Evolutionary conservation across 2,329 filamentous ascomycete species (phyloP), one percentile per base, ranked within the genome.

Genomic region (Pyrenophora seminiperda): DNA sequence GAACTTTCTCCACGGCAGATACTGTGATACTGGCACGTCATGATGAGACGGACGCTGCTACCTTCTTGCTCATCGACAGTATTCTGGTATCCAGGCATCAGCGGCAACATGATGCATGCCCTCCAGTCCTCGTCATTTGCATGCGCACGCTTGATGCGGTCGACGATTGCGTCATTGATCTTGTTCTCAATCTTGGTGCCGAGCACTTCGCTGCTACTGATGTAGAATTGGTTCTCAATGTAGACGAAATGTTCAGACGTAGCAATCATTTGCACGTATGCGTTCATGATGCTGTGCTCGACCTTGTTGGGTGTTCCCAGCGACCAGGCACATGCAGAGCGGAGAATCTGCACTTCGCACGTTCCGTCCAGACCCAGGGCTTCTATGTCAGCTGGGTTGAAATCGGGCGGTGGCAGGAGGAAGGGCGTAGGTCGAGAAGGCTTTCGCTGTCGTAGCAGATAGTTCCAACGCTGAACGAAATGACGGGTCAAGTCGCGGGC

Each of bases 1-100:
- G 92, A 97, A 15, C 86, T 83, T 50, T 95, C 90, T 13, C 94
- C 94, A 59, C 94, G 88, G 68, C 91, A 97, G 60, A 99, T 97
- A 72, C 92, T 97, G 59, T 90, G 87, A 73, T 91, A 97, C 73
- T 99, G 94, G 69, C 92, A 97, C 73, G 96, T 91, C 83, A 99
- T 91, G 71, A 97, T 99, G 55, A 97, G 77, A 47, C 94, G 87
- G 33, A 99, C 89, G 74, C 92, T 97, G 29, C 90, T 96, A 32
- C 94, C 94, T 61, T 97, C 93, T 63, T 94, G 90, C 58, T 91
- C 87, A 61, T 96, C 91, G 15, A 99, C 93, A 0, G 91, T 95
- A 66, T 96, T 97, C 73, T 97, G 92, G 75, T 97, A 99, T 2
- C 94, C 94, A n/a, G 94, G 94, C 86, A 99, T 95, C 24, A 99